Evolutionary conservation across 2,329 filamentous ascomycete genomes (phyloP).

Genomic region (Nemania bipapillata): DNA sequence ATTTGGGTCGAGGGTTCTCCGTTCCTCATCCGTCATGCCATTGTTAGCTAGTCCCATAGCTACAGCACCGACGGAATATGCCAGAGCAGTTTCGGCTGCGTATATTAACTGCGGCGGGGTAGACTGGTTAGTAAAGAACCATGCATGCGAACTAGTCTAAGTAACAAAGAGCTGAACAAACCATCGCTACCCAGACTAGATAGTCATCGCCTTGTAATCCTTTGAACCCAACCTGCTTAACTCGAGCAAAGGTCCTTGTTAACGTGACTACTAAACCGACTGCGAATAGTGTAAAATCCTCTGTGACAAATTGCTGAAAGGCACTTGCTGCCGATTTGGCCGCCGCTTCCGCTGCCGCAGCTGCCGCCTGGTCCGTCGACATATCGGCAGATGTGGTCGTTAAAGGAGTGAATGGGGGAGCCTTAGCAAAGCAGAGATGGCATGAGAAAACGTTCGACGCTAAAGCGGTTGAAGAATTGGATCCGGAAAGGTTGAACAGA

Average conservation of each 20-base stretch:
- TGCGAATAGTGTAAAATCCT: slow-evolving; percentile 37
- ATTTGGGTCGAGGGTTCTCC: slow-evolving; percentile 54
- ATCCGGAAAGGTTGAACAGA: not conserved
- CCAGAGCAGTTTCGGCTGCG: slow-evolving; percentile 59
- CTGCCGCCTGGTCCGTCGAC: slow-evolving; percentile 18
- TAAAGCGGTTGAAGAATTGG: not conserved
- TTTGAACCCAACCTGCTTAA: slow-evolving; percentile 36
- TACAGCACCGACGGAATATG: slow-evolving; percentile 60
- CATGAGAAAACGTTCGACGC: not conserved
- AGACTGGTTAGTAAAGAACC: slow-evolving; percentile 2
- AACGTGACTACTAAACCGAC: slow-evolving; percentile 35
- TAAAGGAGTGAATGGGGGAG: not conserved
- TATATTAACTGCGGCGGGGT: slow-evolving; percentile 58
- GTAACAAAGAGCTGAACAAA: slow-evolving; percentile 35
- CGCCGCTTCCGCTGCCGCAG: slow-evolving; percentile 3
- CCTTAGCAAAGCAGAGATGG: not conserved
- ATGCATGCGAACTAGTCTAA: not conserved
- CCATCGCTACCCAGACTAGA: slow-evolving; percentile 52
- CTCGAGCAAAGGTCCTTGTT: slow-evolving; percentile 35
- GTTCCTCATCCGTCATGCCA: slow-evolving; percentile 62
- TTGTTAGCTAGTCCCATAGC: slow-evolving; percentile 64
- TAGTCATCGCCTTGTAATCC: slow-evolving; percentile 50
- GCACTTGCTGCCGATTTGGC: slow-evolving; percentile 16
- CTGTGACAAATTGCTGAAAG: slow-evolving; percentile 30
- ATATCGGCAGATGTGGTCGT: slow-evolving; percentile 2